Evolutionary conservation across 352 stramenopile species (phyloP).

Genomic region (Phytophthora podocarpi): DNA sequence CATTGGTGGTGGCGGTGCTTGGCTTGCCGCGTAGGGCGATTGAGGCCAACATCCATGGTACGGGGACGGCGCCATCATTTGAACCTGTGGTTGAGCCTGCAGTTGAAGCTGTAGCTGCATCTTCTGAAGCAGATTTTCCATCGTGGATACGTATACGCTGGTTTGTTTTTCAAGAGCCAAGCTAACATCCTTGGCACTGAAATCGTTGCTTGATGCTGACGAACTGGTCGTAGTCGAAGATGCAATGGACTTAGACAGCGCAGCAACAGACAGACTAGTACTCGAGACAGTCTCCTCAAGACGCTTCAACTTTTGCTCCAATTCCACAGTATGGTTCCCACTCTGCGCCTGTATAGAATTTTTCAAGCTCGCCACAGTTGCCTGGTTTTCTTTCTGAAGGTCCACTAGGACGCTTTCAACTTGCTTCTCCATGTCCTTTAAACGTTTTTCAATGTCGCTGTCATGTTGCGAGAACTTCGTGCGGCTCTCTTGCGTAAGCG

Average conservation of each 20-base stretch:
- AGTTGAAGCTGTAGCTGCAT: constrained; percentile 72
- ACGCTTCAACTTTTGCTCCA: constrained; percentile 31
- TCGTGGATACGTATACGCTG: constrained; percentile 44
- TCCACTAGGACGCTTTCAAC: constrained; percentile 8
- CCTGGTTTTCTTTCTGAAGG: constrained; percentile 23
- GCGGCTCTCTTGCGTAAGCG: constrained; percentile 43
- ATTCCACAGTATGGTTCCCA: constrained; percentile 11
- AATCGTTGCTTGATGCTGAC: constrained; percentile 6
- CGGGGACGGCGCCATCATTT: constrained; percentile 26
- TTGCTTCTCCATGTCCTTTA: constrained; percentile 40
- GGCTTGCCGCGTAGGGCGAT: constrained; percentile 26
- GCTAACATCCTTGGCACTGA: constrained; percentile 10
- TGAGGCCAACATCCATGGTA: constrained; percentile 36
- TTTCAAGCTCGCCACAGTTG: constrained; percentile 14
- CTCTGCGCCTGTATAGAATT: constrained; percentile 4
- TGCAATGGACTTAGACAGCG: constrained; percentile 26
- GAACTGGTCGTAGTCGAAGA: neutral
- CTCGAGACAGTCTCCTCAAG: constrained; percentile 35
- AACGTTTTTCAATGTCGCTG: constrained; percentile 40
- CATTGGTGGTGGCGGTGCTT: constrained; percentile 6
- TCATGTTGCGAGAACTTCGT: constrained; percentile 32
- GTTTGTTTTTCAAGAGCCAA: constrained; percentile 40
- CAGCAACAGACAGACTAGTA: constrained; percentile 13
- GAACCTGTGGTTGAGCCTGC: constrained; percentile 34
- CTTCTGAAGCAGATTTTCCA: constrained; percentile 65